phyloP scores from a whole-genome alignment of 1,284 basidiomycete genomes.

The Ustilago xerochloae region DNA sequence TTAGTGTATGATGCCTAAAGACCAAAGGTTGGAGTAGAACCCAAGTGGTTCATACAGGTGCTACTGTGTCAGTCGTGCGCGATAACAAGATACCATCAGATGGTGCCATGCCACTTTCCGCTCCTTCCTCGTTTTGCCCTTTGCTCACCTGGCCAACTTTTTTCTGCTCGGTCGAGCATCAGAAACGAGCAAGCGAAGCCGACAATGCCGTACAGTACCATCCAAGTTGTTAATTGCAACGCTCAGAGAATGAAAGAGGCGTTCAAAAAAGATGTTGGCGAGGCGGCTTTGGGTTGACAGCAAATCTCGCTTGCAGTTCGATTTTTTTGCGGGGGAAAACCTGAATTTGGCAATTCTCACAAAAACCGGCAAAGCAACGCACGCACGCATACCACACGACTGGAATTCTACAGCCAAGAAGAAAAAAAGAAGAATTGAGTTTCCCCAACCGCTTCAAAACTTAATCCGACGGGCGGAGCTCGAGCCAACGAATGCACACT shows the following conservation, averaged over 20 bases:
- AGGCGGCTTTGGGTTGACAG: neutral
- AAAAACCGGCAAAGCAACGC: too few species aligned
- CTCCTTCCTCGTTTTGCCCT: too few species aligned
- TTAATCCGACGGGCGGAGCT: conserved; percentile 1
- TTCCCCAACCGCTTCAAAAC: neutral
- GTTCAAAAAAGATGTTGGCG: neutral
- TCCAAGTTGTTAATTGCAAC: neutral
- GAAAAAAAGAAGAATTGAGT: neutral
- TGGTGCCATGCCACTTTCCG: too few species aligned
- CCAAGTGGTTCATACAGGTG: too few species aligned
- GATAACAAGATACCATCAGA: too few species aligned
- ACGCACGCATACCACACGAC: conserved; percentile 13
- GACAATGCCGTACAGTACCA: neutral
- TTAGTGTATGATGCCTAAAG: too few species aligned
- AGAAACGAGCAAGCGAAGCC: neutral
- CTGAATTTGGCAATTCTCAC: conserved; percentile 17
- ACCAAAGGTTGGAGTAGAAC: too few species aligned
- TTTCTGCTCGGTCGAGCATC: neutral
- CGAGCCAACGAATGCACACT: neutral
- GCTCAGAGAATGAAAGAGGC: neutral
- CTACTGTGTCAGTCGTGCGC: too few species aligned
- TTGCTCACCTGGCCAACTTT: too few species aligned
- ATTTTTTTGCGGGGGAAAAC: conserved; percentile 8
- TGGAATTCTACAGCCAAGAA: conserved; percentile 4
- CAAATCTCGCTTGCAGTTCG: neutral